Evolutionary conservation across 257 asterid genomes (phyloP), one percentile per base, ranked within the genome.

Genomic region (Lycium ferocissimum): DNA sequence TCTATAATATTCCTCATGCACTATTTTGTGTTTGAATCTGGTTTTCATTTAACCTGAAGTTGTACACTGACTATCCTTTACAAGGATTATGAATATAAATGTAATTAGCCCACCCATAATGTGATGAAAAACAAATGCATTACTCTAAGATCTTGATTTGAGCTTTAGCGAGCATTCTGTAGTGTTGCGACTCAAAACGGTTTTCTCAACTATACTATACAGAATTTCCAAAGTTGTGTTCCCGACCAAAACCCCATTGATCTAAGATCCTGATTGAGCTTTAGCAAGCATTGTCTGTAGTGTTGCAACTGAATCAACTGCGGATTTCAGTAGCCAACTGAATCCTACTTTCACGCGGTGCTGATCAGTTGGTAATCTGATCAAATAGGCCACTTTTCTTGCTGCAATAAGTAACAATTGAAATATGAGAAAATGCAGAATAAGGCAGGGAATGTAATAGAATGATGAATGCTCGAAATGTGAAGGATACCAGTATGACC

Each of bases 321-420:
- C 94, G 71, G 96, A 88, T 87, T 96, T 96, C 26, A 94, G 85
- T 20, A 96, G 91, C 99, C 99, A 96, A 88, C 98, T 96, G 58
- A 96, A 79, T 65, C 98, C 99, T 69, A 96, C 99, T 91, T 91
- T 94, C 26, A 93, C 17, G 49, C 98, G 92, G 89, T 96, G 99
- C 91, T 96, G 94, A 43, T 96, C 95, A 4, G 98, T 96, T 58
- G 99, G 99, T 43, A 96, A 88, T 85, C 99, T 89, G 85, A 91
- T 85, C 86, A 96, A 91, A 90, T 96, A 96, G 11, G 96, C 99
- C 59, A 96, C 11, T 90, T 96, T 96, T 86, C 99, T 89, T 17
- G 97, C 99, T 96, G 98, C 89, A 92, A 84, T 70, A 82, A 61
- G 38, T 45, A 84, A 69, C 56, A 71, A 8, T 18, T 56, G 56